These are phyloP conservation scores for Dothideomycetes sp. DNA, from an alignment of 2,329 filamentous ascomycete genomes.

Conservation along the genomic window DNA sequence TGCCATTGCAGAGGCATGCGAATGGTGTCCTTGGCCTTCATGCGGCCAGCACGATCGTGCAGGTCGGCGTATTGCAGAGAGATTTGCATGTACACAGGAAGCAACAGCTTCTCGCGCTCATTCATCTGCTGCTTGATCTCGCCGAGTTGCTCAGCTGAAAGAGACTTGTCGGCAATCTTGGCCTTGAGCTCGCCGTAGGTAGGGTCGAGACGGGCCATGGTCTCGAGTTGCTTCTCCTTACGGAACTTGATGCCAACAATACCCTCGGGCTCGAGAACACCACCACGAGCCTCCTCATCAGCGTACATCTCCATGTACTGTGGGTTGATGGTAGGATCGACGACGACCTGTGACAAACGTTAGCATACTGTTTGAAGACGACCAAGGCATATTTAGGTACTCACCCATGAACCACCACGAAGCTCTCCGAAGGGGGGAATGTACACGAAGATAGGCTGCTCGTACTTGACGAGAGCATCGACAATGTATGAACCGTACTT, in stretches of 20 bases:
- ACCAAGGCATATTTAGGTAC: conserved; percentile 21
- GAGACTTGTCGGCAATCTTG: conserved; percentile 56
- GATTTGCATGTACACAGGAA: conserved; percentile 91
- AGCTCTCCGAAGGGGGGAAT: conserved; percentile 95
- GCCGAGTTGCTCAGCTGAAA: conserved; percentile 65
- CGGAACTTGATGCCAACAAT: conserved; percentile 98
- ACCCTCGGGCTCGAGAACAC: conserved; percentile 95
- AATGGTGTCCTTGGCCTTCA: conserved; percentile 96
- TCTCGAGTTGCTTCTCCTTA: conserved; percentile 92
- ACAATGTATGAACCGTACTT: conserved; percentile 99
- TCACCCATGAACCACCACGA: conserved; percentile 90
- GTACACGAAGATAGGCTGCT: conserved; percentile 98
- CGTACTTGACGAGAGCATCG: conserved; percentile 93
- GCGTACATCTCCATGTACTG: conserved; percentile 99
- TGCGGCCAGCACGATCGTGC: conserved; percentile 91
- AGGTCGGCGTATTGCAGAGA: conserved; percentile 95
- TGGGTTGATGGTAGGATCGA: conserved; percentile 96
- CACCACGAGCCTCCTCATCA: conserved; percentile 85
- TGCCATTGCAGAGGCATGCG: conserved; percentile 76
- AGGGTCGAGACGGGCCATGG: conserved; percentile 88
- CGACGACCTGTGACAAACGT: conserved; percentile 57
- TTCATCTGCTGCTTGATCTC: conserved; percentile 77
- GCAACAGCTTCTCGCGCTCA: conserved; percentile 73
- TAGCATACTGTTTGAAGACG: conserved; percentile 22
- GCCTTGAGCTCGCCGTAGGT: conserved; percentile 77